Evolutionary conservation across 2,329 filamentous ascomycete genomes (phyloP).

Genomic region (Cladosporium halotolerans): DNA sequence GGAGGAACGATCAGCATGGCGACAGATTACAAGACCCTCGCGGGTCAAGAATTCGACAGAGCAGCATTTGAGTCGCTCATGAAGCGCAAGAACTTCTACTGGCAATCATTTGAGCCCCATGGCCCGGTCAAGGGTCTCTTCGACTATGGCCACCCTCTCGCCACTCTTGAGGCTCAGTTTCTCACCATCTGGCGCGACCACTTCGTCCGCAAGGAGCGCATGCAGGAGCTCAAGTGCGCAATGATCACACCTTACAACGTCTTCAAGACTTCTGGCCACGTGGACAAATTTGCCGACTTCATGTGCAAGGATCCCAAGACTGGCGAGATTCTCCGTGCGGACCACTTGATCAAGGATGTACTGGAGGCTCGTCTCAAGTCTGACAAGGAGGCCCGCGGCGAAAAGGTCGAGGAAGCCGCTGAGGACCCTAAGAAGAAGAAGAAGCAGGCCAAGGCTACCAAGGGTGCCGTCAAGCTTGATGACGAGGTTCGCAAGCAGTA

Average conservation of each 20-base stretch:
- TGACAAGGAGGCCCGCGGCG: conserved; percentile 84
- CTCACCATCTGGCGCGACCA: conserved; percentile 88
- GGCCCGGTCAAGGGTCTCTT: conserved; percentile 54
- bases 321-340: conserved; percentile 90
- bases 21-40: conserved; percentile 66
- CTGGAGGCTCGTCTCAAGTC: conserved; percentile 81
- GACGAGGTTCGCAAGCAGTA: conserved; percentile 84
- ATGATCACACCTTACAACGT: conserved; percentile 90
- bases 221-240: conserved; percentile 91
- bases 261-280: conserved; percentile 87
- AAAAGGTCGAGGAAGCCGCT: conserved; percentile 68
- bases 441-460: conserved; percentile 62
- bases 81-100: conserved; percentile 86
- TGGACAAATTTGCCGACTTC: conserved; percentile 97
- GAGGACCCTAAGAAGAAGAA: conserved; percentile 84
- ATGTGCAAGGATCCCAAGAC: conserved; percentile 91
- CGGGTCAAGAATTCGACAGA: conserved; percentile 85
- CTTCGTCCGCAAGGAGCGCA: conserved; percentile 88
- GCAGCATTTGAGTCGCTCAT: conserved; percentile 76
- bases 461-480: conserved; percentile 68
- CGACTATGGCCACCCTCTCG: conserved; percentile 88
- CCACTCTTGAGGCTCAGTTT: conserved; percentile 79
- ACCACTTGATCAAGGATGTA: conserved; percentile 93
- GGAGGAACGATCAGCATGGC: conserved; percentile 45
- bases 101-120: conserved; percentile 92